Conservation (phyloP, 345 rosid genomes). For the Gynandropsis gynandra region DNA sequence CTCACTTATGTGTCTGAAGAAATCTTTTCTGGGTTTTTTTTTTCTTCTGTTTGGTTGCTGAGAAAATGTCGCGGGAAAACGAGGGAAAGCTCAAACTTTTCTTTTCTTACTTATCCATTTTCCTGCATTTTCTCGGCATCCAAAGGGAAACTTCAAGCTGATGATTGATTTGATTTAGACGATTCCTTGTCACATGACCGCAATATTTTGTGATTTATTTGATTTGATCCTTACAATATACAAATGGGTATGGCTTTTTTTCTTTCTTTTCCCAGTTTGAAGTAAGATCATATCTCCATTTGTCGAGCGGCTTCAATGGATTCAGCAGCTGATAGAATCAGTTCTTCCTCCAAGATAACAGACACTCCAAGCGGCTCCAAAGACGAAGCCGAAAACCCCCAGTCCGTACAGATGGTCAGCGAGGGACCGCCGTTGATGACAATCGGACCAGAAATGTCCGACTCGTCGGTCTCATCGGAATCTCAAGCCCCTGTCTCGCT, state of each 20-base stretch:
- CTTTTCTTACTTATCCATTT: slow-evolving; percentile 10
- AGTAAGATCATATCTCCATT: too few species aligned
- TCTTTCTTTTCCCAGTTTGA: slow-evolving; percentile 17
- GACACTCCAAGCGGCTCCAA: slow-evolving; percentile 31
- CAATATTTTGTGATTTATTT: slow-evolving; percentile 28
- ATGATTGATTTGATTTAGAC: slow-evolving; percentile 14
- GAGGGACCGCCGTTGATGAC: slow-evolving; percentile 33
- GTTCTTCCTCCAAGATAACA: slow-evolving; percentile 39
- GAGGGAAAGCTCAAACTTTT: slow-evolving; percentile 7
- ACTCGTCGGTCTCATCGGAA: slow-evolving; percentile 34
- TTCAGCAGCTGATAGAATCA: slow-evolving; percentile 35
- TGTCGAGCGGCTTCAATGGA: slow-evolving; percentile 53
- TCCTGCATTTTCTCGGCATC: slow-evolving; percentile 21
- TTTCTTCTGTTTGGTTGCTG: slow-evolving; percentile 4
- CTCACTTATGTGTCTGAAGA: slow-evolving; percentile 2
- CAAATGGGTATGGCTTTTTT: slow-evolving; percentile 17
- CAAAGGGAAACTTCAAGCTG: slow-evolving; percentile 20
- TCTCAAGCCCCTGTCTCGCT: slow-evolving; percentile 34
- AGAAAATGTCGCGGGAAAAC: slow-evolving; percentile 16
- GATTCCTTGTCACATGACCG: slow-evolving; percentile 25
- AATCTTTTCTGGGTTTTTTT: slow-evolving; percentile 8
- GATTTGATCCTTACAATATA: slow-evolving; percentile 12
- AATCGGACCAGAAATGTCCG: slow-evolving; percentile 23
- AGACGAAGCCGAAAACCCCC: slow-evolving; percentile 30
- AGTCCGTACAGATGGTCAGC: slow-evolving; percentile 4